Base-by-base conservation (phyloP, 495 filamentous ascomycete species). In the Penicillium canescens region DNA sequence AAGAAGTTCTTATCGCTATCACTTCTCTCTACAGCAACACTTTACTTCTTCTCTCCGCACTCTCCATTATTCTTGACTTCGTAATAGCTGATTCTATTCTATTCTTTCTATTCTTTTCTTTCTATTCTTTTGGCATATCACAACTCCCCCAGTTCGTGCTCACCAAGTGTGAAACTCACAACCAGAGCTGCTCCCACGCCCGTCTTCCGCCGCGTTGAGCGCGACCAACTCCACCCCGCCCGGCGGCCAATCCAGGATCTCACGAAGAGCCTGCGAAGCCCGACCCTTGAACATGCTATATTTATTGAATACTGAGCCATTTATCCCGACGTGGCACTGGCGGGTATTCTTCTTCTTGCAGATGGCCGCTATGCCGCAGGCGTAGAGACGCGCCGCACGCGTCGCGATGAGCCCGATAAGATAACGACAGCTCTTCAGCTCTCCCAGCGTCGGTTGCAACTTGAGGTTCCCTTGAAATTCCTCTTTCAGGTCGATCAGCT, bases 301-400 rank as follows among this genome's bases (percentile, higher is more conserved):
- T 65, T 94, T 95, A 78, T 92, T 93, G 75, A 96, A 96, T 20
- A 96, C 89, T 2, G 87, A 88, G 10, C 92, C 92, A 60, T 97
- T 91, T 28, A 93, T 92, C 46, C 91, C 92, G n/a, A 96, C 91
- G 63, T 93, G 90, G 75, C 89, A 93, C 4, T 79, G 76, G 42
- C 79, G 69, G 48, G 87, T 85, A 26, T 81, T 79, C 72, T 94
- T 96, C 82, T 93, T 96, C 72, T 82, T 92, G 78, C 87, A 89
- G 54, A 96, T 95, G 44, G 91, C 92, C 5, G 91, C 90, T 54
- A 96, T 89, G 45, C 92, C 92, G 62, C 92, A 96, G 23, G 92
- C 86, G 16, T 91, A 93, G 13, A 97, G 83, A 45, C 92, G 87
- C 47, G 92, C 92, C 6, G 91, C 88, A 55, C 92, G 90, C 6